Base-by-base conservation (phyloP, 2,329 filamentous ascomycete genomes). In the Ascosphaera acerosa region DNA sequence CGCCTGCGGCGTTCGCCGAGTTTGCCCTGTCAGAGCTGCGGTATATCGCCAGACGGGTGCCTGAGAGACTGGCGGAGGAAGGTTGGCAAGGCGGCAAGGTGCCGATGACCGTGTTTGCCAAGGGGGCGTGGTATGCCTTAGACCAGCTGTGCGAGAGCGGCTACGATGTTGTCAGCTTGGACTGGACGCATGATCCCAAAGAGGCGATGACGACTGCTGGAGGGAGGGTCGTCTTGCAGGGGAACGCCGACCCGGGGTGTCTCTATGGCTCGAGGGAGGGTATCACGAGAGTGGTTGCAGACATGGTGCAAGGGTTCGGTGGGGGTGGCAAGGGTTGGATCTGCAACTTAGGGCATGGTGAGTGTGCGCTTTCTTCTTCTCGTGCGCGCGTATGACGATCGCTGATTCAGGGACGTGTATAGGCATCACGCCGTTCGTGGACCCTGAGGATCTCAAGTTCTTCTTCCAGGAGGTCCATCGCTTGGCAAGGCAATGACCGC, bases 61-160 rank as follows among this genome's bases (percentile, higher is more conserved):
- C 84, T 1, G 61, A 59, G 42, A 70, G 69, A 36, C 57, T 94
- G 34, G 58, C 65, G 41, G 74, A 77, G 47, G 61, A 89, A 46
- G 70, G 71, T 0, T n/a, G n/a, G n/a, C n/a, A n/a, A n/a, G 55
- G 84, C 32, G 76, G 82, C 35, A 62, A 59, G 7, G 84, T 97
- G 3, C 87, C 87, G 3, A 92, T 94, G 82, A 89, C 82, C 4
- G 81, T 94, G 15, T 97, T 97, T 51, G 81, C 87, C 20, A 97
- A 97, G 59, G 87, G 87, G 7, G 84, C 87, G 7, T 94, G 87
- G 77, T 87, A 90, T 52, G 80, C 81, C 3, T 62, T 97, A 30
- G 77, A 92, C 42, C 70, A 76, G 18, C 66, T 87, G 14, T 92
- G 82, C 56, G 60, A 81, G 44, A 66, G 82, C 10, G 82, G 81